Evolutionary conservation across 257 asterid species (phyloP).

Genomic region (Lavandula angustifolia): DNA sequence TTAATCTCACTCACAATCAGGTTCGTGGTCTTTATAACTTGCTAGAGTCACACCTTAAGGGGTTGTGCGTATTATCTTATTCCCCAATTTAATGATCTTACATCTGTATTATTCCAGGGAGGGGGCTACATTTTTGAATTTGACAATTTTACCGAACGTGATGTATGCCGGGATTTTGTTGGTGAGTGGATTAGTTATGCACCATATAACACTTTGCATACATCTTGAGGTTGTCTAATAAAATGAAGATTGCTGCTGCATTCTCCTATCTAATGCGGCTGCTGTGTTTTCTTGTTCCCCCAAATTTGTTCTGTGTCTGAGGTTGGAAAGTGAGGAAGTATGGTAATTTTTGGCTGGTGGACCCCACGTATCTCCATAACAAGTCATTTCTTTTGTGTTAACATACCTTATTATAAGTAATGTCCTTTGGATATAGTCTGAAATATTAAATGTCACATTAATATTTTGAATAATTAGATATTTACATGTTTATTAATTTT

Average conservation of each 20-base stretch:
- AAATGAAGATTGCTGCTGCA: conserved; percentile 13
- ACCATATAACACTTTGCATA: conserved; percentile 18
- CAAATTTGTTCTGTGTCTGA: conserved; percentile 7
- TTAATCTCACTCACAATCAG: conserved; percentile 74
- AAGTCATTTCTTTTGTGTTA: neutral
- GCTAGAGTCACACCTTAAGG: conserved; percentile 16
- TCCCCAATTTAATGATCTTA: conserved; percentile 19
- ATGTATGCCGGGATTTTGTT: conserved; percentile 80
- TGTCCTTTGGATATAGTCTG: conserved; percentile 14
- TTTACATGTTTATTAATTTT: neutral
- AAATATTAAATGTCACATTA: neutral
- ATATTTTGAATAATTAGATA: conserved; percentile 10
- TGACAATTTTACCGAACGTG: conserved; percentile 79
- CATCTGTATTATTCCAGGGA: conserved; percentile 54
- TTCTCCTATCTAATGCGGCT: conserved; percentile 3
- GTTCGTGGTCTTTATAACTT: conserved; percentile 38
- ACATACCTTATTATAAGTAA: neutral
- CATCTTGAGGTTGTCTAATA: conserved; percentile 16
- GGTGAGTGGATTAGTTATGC: conserved; percentile 54
- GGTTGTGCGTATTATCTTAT: conserved; percentile 10
- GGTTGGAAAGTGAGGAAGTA: neutral
- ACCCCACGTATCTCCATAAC: conserved; percentile 9
- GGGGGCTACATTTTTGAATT: conserved; percentile 75
- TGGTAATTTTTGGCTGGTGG: conserved; percentile 16
- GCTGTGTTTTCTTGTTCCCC: neutral